Conservation (phyloP, 805 yeast genomes). For the Kodamaea lidongshanica region DNA sequence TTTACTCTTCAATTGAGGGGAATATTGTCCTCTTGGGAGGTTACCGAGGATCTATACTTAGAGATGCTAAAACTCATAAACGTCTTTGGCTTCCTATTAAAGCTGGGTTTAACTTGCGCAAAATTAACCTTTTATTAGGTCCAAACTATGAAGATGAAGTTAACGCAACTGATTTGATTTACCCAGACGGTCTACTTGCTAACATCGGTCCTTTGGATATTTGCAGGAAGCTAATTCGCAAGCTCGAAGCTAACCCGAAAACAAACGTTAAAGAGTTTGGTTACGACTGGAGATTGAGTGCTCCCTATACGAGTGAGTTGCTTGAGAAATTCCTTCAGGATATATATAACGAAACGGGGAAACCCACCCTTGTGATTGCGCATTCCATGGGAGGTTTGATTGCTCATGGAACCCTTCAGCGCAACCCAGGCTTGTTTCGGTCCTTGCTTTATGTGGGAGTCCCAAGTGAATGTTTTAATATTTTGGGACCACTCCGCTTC, state of each 20-base stretch:
- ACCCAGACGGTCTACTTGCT: constrained; percentile 71
- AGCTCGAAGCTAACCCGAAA: constrained; percentile 48
- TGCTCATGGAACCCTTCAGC: constrained; percentile 71
- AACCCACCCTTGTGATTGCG: constrained; percentile 66
- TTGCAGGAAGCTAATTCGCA: constrained; percentile 53
- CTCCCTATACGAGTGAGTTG: constrained; percentile 47
- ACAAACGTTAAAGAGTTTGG: constrained; percentile 68
- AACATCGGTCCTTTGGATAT: constrained; percentile 88
- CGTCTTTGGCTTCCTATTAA: constrained; percentile 83
- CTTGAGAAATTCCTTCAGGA: constrained; percentile 43
- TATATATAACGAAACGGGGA: constrained; percentile 44
- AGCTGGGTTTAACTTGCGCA: constrained; percentile 73
- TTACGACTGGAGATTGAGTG: constrained; percentile 88
- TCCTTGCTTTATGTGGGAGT: constrained; percentile 78
- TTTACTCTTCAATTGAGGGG: constrained; percentile 63
- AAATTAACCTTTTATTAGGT: constrained; percentile 65
- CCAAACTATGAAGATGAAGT: constrained; percentile 67
- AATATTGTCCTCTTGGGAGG: constrained; percentile 83
- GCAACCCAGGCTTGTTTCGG: constrained; percentile 59
- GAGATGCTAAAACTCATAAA: constrained; percentile 57
- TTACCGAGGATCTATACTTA: constrained; percentile 72
- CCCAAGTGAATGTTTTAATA: constrained; percentile 79
- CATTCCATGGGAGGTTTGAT: constrained; percentile 95
- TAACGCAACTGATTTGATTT: constrained; percentile 44
- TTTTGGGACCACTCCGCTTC: constrained; percentile 75